phyloP scores from a whole-genome alignment of 208 protist species.

The Herpetomonas tarakana region DNA sequence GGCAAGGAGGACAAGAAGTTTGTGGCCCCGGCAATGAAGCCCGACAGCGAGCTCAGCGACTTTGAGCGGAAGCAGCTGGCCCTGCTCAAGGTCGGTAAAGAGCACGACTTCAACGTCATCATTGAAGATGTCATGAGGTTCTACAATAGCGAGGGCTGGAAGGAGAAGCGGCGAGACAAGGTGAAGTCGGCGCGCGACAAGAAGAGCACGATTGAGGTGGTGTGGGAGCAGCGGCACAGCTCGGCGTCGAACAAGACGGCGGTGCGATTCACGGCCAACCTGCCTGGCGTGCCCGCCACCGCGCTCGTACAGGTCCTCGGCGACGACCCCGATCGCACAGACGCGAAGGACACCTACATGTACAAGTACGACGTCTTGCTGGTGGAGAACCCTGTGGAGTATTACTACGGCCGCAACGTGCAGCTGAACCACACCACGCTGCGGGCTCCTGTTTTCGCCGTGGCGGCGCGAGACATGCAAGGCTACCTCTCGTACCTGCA shows the following conservation, averaged over 20 bases:
- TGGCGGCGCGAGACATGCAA: conserved; percentile 34
- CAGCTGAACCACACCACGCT: conserved; percentile 27
- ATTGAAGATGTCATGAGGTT: conserved; percentile 10
- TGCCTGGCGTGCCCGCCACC: conserved; percentile 31
- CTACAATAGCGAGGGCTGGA: conserved; percentile 15
- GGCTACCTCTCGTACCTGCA: conserved; percentile 21
- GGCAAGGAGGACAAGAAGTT: conserved; percentile 4
- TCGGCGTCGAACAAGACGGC: conserved; percentile 20
- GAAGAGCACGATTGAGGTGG: conserved; percentile 7
- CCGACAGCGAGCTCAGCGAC: conserved; percentile 15
- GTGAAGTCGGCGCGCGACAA: conserved; percentile 6
- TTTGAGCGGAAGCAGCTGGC: conserved; percentile 19
- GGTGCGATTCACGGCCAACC: conserved; percentile 22
- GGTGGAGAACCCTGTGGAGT: conserved; percentile 14
- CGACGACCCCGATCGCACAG: conserved; percentile 23
- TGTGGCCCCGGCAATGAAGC: conserved; percentile 9
- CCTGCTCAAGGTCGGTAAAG: conserved; percentile 15
- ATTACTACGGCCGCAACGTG: conserved; percentile 24
- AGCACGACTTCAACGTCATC: conserved; percentile 12
- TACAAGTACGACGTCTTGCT: conserved; percentile 32
- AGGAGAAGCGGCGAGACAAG: conserved; percentile 12
- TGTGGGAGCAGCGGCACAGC: conserved; percentile 18
- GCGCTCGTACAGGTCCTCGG: conserved; percentile 28
- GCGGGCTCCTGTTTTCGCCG: conserved; percentile 18
- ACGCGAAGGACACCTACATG: conserved; percentile 23